Percentiles rank a stretch among this genome's conserved stretches.
Evolutionary conservation across 139 green algal genomes (phyloP).

Genomic region (Chlamydomonas sp.): DNA sequence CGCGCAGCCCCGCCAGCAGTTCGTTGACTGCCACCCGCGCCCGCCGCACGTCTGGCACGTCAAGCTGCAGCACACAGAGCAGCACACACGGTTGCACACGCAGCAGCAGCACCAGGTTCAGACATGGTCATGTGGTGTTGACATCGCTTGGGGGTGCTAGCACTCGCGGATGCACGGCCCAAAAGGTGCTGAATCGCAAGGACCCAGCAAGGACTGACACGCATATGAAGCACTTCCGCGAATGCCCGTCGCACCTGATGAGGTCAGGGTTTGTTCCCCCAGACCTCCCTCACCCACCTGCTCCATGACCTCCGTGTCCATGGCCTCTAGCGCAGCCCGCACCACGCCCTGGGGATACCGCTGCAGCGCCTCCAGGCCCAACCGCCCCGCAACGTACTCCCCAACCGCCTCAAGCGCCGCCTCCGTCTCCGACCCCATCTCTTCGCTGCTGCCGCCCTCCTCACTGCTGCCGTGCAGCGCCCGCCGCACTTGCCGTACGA

Average conservation of each 20-base stretch:
- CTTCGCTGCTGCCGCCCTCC: neutral
- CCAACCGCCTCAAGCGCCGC: constrained; percentile 26
- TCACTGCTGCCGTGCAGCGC: neutral
- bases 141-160: neutral
- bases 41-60: neutral
- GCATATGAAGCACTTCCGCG: no score
- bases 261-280: neutral
- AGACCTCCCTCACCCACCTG: neutral
- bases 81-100: neutral
- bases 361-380: constrained; percentile 1
- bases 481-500: neutral
- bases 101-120: neutral
- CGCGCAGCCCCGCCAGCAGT: constrained; percentile 2
- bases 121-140: neutral
- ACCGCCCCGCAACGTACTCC: constrained; percentile 8
- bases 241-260: no score
- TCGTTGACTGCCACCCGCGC: neutral
- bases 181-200: no score
- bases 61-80: neutral
- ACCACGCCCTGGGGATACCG: neutral
- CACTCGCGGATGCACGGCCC: no score
- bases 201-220: no score
- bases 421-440: constrained; percentile 44
- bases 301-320: constrained; percentile 36
- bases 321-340: constrained; percentile 3